Conservation (phyloP, 2,329 filamentous ascomycete genomes). For the Aschersonia sp. region DNA sequence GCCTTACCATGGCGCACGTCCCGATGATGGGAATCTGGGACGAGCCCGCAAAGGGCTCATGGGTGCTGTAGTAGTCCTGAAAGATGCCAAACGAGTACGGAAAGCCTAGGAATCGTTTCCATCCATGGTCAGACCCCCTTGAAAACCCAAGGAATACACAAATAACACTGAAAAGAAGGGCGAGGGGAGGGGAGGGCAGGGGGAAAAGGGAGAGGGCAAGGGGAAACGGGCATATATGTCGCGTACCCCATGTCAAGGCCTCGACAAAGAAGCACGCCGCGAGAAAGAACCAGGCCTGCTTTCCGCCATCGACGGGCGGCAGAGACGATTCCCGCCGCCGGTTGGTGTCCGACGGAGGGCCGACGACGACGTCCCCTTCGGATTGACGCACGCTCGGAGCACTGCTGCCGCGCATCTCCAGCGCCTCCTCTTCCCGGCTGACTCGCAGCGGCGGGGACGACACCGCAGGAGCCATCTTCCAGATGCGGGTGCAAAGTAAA, state of each 20-base stretch:
- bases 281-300: conserved; percentile 19
- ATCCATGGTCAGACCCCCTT: neutral
- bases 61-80: conserved; percentile 50
- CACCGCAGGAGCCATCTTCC: too few species aligned
- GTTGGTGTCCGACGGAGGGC: neutral
- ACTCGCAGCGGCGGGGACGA: too few species aligned
- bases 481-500: too few species aligned
- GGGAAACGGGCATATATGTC: neutral
- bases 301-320: conserved; percentile 16
- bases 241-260: conserved; percentile 18
- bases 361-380: neutral
- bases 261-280: conserved; percentile 17
- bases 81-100: conserved; percentile 57
- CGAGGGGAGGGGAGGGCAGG: too few species aligned
- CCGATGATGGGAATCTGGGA: conserved; percentile 47
- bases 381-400: neutral
- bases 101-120: conserved; percentile 32
- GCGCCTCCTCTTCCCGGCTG: too few species aligned
- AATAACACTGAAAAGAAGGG: neutral
- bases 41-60: conserved; percentile 40
- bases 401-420: neutral
- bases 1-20: conserved; percentile 40
- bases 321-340: conserved; percentile 8
- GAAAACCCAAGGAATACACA: neutral
- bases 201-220: too few species aligned